phyloP scores from a whole-genome alignment of 495 filamentous ascomycete genomes.

The Aspergillus asperescens region DNA sequence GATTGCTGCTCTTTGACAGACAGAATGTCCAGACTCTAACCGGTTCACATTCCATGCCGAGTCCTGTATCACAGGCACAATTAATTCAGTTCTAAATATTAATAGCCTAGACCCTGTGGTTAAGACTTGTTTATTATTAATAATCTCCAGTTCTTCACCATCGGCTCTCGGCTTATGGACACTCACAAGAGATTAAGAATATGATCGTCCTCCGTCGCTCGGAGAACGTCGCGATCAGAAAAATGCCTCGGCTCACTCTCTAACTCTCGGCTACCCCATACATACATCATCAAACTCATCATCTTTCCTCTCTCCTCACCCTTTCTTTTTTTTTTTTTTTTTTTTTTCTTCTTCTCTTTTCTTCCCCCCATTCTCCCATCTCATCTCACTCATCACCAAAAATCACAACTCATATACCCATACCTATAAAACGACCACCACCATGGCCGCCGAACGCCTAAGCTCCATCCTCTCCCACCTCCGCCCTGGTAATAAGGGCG shows the following conservation, averaged over 20 bases:
- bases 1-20: too few relatives aligned
- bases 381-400: neutral
- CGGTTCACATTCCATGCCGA: too few relatives aligned
- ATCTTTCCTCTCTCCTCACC: neutral
- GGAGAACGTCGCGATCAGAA: slow-evolving; percentile 9
- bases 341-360: neutral
- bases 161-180: too few relatives aligned
- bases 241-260: slow-evolving; percentile 20
- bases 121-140: too few relatives aligned
- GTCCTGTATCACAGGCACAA: too few relatives aligned
- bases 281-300: slow-evolving; percentile 6
- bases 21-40: too few relatives aligned
- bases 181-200: too few relatives aligned
- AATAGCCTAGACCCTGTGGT: too few relatives aligned
- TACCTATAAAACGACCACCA: slow-evolving; percentile 18
- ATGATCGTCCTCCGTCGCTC: neutral
- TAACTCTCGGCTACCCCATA: slow-evolving; percentile 7
- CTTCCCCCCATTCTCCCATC: too few relatives aligned
- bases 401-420: too few relatives aligned
- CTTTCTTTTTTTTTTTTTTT: slow-evolving; percentile 4
- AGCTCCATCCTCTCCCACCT: slow-evolving; percentile 84
- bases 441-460: slow-evolving; percentile 82
- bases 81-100: too few relatives aligned
- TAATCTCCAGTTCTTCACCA: too few relatives aligned
- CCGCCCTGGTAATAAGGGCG: slow-evolving; percentile 48